Evolutionary conservation across 306 rosid species (phyloP).

Genomic region (Trifolium dubium): DNA sequence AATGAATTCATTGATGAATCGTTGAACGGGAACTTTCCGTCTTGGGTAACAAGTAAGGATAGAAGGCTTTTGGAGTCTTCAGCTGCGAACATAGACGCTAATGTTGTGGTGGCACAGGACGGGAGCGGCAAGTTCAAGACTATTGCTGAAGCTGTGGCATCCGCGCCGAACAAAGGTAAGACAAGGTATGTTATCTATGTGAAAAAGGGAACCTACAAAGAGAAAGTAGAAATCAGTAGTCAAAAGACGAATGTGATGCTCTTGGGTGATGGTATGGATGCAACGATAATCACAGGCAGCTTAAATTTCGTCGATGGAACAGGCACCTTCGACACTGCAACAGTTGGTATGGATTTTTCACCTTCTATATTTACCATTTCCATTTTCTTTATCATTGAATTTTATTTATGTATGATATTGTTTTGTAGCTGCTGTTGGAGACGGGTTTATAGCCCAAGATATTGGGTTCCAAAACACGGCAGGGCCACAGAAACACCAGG

Average conservation of each 20-base stretch:
- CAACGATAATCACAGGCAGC: constrained; percentile 61
- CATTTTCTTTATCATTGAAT: neutral
- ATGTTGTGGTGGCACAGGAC: constrained; percentile 70
- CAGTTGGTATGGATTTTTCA: constrained; percentile 42
- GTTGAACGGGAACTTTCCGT: constrained; percentile 41
- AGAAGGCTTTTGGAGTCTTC: constrained; percentile 43
- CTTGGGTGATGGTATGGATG: constrained; percentile 67
- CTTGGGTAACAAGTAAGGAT: constrained; percentile 56
- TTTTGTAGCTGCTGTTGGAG: constrained; percentile 71
- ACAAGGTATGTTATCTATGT: constrained; percentile 42
- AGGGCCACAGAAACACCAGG: constrained; percentile 75
- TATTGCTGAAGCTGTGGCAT: constrained; percentile 59
- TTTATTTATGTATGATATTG: neutral
- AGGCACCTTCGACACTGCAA: constrained; percentile 53
- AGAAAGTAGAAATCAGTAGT: constrained; percentile 53
- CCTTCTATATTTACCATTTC: neutral
- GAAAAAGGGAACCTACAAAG: constrained; percentile 51
- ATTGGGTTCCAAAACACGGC: constrained; percentile 69
- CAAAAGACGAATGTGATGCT: constrained; percentile 60
- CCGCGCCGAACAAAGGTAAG: constrained; percentile 55
- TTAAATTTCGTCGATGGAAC: constrained; percentile 57
- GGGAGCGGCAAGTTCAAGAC: constrained; percentile 67
- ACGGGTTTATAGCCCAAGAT: constrained; percentile 79
- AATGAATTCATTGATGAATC: constrained; percentile 1
- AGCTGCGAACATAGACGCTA: constrained; percentile 41